Base-by-base conservation (phyloP, 176 grass and related monocot species). In the Neostapfia colusana region DNA sequence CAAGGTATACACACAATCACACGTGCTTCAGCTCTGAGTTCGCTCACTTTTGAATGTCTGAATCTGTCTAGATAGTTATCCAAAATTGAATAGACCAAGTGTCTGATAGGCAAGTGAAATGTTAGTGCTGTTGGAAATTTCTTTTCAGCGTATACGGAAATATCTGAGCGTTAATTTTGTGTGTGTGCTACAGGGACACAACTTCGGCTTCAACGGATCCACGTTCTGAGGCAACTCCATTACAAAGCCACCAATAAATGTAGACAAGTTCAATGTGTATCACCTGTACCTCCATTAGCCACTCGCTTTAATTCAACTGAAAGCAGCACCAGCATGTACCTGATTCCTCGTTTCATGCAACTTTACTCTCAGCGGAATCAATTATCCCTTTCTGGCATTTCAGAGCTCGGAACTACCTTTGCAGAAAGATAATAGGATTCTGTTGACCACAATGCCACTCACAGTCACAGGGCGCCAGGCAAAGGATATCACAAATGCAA, bases 161-260 rank as follows among this genome's bases (percentile, higher is more conserved):
- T 38, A 31, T 65, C 37, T 45, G 21, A 42, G 14, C 21, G 26
- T 13, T 68, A 11, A 34, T 26, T 27, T 36, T 31, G 8, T 25
- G 5, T 25, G 5, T 31, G 26, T 58, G 24, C 27, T 76, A 25
- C 70, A 88, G 86, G 15, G 86, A 56, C 35, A 16, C 35, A 88
- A 88, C 67, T 13, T 88, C 26, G 86, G 86, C 16, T 88, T 88
- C 75, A 83, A 88, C n/a, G 86, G 86, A 38, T 69, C 86, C 15
- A 88, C 81, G 6, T 88, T 88, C 81, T 83, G 3, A 83, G 17
- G 2, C 12, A 17, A 39, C 0, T 65, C 46, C 27, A 71, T 56
- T 51, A 40, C 2, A 66, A 42, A 70, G 2, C 25, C 71, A 59
- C 15, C 27, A 63, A 77, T 84, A 70, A 77, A 77, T 27, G 3